Conservation (phyloP, 805 yeast species). For the Candida morakotiae region DNA sequence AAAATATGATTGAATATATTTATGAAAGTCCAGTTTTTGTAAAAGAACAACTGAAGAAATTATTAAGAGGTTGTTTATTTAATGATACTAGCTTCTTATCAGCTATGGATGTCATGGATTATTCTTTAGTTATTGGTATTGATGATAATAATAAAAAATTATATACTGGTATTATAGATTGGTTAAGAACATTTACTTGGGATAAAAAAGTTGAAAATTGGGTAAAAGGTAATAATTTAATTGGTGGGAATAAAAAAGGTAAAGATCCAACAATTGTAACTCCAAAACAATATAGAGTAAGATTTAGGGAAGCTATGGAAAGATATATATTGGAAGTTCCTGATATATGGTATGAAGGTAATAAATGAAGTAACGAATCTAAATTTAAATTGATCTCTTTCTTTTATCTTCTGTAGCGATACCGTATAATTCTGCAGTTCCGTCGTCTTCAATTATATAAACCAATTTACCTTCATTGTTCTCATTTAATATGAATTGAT, state of each 20-base stretch:
- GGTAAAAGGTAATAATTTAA: slow-evolving; percentile 89
- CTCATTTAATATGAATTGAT: background rate
- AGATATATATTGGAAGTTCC: slow-evolving; percentile 93
- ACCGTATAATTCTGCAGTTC: background rate
- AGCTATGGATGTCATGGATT: slow-evolving; percentile 98
- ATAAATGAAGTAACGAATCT: slow-evolving; percentile 6
- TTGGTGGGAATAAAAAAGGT: slow-evolving; percentile 74
- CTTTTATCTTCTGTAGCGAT: background rate
- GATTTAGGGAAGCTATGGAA: slow-evolving; percentile 98
- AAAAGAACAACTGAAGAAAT: slow-evolving; percentile 82
- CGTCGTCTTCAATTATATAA: background rate
- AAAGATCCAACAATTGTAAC: slow-evolving; percentile 97
- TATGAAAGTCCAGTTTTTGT: slow-evolving; percentile 95
- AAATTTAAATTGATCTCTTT: no score
- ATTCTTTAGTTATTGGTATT: slow-evolving; percentile 90
- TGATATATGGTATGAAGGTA: slow-evolving; percentile 52
- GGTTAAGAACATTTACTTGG: slow-evolving; percentile 96
- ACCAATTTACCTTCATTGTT: background rate
- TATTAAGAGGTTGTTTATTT: slow-evolving; percentile 84
- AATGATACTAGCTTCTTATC: slow-evolving; percentile 92
- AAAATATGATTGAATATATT: slow-evolving; percentile 96
- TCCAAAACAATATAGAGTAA: slow-evolving; percentile 88
- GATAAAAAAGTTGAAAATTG: slow-evolving; percentile 96
- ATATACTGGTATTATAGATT: slow-evolving; percentile 92
- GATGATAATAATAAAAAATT: slow-evolving; percentile 60